phyloP scores from a whole-genome alignment of 164 flowering plant genomes.

The Annona cherimola region DNA sequence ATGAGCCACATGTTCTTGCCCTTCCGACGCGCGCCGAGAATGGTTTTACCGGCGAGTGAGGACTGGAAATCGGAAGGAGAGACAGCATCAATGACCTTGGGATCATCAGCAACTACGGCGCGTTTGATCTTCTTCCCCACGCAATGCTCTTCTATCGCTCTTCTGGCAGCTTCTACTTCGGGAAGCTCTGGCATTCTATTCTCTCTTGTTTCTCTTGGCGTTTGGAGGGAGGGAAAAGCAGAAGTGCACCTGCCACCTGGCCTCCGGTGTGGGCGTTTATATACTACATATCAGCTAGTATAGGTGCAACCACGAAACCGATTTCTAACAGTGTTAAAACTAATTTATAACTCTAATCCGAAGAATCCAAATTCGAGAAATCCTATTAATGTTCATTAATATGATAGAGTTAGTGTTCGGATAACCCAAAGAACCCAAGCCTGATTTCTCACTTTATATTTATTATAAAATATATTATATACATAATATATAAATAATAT shows the following conservation, averaged over 20 bases:
- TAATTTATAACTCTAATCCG: background rate
- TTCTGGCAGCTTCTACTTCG: constrained; percentile 94
- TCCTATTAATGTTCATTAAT: background rate
- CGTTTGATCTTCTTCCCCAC: constrained; percentile 60
- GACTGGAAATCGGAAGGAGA: constrained; percentile 64
- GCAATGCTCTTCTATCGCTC: constrained; percentile 70
- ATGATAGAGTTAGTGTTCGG: too few species aligned
- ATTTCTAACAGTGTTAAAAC: background rate
- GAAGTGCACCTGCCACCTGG: too few species aligned
- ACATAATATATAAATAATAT: too few species aligned
- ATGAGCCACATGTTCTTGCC: constrained; percentile 93
- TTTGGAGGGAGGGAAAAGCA: too few species aligned
- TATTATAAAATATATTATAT: too few species aligned
- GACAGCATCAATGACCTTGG: constrained; percentile 82
- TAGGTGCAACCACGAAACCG: background rate
- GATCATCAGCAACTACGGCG: constrained; percentile 61
- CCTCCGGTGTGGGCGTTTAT: too few species aligned
- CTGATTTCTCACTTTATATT: too few species aligned
- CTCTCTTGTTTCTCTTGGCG: background rate
- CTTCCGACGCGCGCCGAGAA: constrained; percentile 78
- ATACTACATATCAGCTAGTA: background rate
- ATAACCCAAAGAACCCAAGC: too few species aligned
- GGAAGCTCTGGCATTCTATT: constrained; percentile 85
- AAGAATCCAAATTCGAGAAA: background rate
- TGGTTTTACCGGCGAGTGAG: constrained; percentile 62